phyloP scores from a whole-genome alignment of 441 rosid genomes.

The Erysimum cheiri region DNA sequence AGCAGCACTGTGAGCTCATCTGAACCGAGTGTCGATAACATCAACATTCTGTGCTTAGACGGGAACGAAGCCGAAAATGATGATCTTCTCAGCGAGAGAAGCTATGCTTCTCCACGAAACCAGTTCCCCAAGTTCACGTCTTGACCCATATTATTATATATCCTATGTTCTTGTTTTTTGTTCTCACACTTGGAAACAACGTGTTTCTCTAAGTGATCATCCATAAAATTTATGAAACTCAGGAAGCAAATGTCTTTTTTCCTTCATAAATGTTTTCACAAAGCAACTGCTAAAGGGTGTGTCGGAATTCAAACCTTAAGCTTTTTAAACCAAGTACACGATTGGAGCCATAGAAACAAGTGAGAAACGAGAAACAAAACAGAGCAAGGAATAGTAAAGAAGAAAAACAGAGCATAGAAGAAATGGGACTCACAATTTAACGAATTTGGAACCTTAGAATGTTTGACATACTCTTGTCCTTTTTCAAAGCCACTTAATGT shows the following conservation, averaged over 20 bases:
- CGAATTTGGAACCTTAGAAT: not conserved
- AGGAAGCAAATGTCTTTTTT: conserved; percentile 12
- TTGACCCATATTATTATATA: conserved; percentile 20
- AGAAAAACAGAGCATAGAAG: conserved; percentile 1
- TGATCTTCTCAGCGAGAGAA: conserved; percentile 58
- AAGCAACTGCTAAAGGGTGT: conserved; percentile 7
- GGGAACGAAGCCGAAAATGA: conserved; percentile 59
- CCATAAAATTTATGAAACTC: conserved; percentile 16
- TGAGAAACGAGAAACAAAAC: not conserved
- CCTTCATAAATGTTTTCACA: conserved; percentile 5
- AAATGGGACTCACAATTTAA: not conserved
- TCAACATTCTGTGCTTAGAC: conserved; percentile 53
- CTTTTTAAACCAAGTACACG: not conserved
- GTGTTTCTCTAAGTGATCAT: conserved; percentile 26
- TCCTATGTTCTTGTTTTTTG: conserved; percentile 11
- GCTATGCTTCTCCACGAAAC: conserved; percentile 53
- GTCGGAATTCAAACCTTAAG: not conserved
- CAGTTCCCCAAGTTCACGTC: conserved; percentile 48
- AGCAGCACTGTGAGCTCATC: conserved; percentile 74
- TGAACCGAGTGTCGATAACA: conserved; percentile 72
- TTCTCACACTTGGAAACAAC: conserved; percentile 25
- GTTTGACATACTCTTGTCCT: not conserved
- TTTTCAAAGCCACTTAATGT: not conserved
- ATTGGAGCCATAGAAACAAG: not conserved
- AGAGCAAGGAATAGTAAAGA: not conserved